Conservation (phyloP, 1,139 yeast genomes). For the Casaregolazyma lundiana region DNA sequence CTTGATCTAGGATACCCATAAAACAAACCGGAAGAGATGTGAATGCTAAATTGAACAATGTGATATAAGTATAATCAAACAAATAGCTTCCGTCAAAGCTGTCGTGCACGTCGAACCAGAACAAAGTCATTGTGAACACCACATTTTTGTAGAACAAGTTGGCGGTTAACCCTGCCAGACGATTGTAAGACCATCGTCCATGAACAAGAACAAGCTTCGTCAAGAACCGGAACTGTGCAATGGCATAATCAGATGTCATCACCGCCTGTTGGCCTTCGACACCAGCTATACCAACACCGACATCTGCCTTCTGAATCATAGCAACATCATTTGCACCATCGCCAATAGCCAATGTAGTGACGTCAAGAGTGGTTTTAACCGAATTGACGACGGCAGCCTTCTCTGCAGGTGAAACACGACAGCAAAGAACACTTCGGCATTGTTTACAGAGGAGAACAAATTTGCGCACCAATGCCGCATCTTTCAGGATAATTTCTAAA, state of each 20-base stretch:
- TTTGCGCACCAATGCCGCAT: conserved; percentile 38
- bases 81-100: conserved; percentile 89
- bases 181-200: conserved; percentile 94
- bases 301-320: conserved; percentile 97
- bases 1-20: conserved; percentile 90
- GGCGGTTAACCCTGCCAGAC: conserved; percentile 92
- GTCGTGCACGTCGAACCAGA: conserved; percentile 87
- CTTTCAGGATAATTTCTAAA: conserved; percentile 57
- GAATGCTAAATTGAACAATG: conserved; percentile 89
- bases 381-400: conserved; percentile 90
- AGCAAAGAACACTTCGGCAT: conserved; percentile 91
- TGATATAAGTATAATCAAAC: conserved; percentile 87
- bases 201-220: conserved; percentile 77
- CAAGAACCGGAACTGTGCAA: conserved; percentile 88
- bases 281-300: conserved; percentile 98
- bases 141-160: conserved; percentile 88
- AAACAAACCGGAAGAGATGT: conserved; percentile 92
- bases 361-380: conserved; percentile 77
- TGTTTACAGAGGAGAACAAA: conserved; percentile 85
- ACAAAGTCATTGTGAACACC: conserved; percentile 79
- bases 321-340: conserved; percentile 99
- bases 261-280: conserved; percentile 99
- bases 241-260: conserved; percentile 95
- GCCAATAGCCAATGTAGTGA: conserved; percentile 90
- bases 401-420: conserved; percentile 98